Base-by-base conservation (phyloP, 305 asterid genomes). In the Andrographis paniculata region DNA sequence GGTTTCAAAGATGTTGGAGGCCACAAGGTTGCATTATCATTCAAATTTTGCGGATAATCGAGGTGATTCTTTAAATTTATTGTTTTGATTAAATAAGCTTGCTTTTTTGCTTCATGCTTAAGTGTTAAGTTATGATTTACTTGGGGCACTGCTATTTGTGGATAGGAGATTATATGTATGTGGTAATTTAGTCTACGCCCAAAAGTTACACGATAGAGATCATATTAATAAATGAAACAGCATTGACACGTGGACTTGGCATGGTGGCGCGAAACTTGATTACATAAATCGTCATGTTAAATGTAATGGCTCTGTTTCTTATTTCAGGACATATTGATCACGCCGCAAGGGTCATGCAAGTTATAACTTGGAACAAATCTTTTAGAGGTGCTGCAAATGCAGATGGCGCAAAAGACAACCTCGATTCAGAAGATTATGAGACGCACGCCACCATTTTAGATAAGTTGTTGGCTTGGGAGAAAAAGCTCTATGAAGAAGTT, bases 401-500 rank as follows among this genome's bases (percentile, higher is more conserved):
- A 12, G 92, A 80, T 40, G 84, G 59, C 53, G 46, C 64, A 15
- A 74, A 59, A 22, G 86, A 78, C 49, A 85, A 65, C 50, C 44
- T 58, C 16, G 80, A 75, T 53, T 62, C 65, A 6, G 95, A 78
- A 14, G 94, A 86, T 37, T 70, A 56, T 13, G 99, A 91, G 77
- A 80, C 96, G 5, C 96, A 80, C 65, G 99, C 99, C 68, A 91
- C 94, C n/a, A 74, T 91, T 63, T 74, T 91, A 65, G 99, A 91
- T 69, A 91, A 91, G 74, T 73, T 91, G 65, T 72, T 86, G 33
- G 99, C 96, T 11, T 91, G 99, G 99, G 99, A 91, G 78, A 91
- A 91, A 68, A 91, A 91, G 71, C 86, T 91, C 33, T 91, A 78
- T 23, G 99, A 91, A 79, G 96, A 91, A 83, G 87, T 91, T 45